These are phyloP conservation scores for Cryoendolithus antarcticus DNA, from an alignment of 2,329 filamentous ascomycete genomes.

Conservation along the genomic window DNA sequence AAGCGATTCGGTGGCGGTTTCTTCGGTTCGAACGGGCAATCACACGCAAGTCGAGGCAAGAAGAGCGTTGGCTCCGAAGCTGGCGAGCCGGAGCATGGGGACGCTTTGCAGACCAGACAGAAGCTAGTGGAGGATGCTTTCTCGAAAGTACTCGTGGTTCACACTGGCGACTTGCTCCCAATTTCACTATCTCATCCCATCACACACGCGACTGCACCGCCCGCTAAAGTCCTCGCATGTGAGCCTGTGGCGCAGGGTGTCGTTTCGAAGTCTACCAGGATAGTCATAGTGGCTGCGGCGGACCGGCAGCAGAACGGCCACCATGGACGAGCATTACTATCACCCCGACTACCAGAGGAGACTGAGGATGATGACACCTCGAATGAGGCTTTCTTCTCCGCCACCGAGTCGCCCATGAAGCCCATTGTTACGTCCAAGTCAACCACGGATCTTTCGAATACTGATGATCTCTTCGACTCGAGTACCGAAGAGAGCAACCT, in stretches of 20 bases:
- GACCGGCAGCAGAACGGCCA: constrained; percentile 41
- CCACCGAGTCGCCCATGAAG: constrained; percentile 49
- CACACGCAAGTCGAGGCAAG: constrained; percentile 10
- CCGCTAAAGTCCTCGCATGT: constrained; percentile 81
- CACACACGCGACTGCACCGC: constrained; percentile 71
- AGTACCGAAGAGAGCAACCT: constrained; percentile 59
- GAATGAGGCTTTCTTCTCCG: constrained; percentile 86
- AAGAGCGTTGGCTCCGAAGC: constrained; percentile 12
- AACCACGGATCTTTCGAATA: constrained; percentile 29
- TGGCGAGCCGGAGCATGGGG: constrained; percentile 5
- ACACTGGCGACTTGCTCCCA: constrained; percentile 71
- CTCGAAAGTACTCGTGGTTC: constrained; percentile 60
- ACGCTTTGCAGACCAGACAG: constrained; percentile 13
- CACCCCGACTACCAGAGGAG: constrained; percentile 21
- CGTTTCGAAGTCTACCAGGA: constrained; percentile 63
- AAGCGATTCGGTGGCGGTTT: constrained; percentile 64
- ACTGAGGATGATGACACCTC: constrained; percentile 58
- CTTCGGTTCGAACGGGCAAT: constrained; percentile 16
- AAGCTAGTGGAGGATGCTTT: constrained; percentile 57
- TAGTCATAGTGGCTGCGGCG: constrained; percentile 60
- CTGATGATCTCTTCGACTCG: constrained; percentile 45
- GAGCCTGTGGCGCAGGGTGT: constrained; percentile 88
- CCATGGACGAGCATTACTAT: constrained; percentile 16
- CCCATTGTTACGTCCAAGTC: constrained; percentile 26
- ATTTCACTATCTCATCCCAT: constrained; percentile 73